Percentiles rank a stretch among this genome's conserved stretches.
These are phyloP conservation scores for Simmondsia chinensis DNA, from an alignment of 148 eudicot genomes.

Conservation along the genomic window DNA sequence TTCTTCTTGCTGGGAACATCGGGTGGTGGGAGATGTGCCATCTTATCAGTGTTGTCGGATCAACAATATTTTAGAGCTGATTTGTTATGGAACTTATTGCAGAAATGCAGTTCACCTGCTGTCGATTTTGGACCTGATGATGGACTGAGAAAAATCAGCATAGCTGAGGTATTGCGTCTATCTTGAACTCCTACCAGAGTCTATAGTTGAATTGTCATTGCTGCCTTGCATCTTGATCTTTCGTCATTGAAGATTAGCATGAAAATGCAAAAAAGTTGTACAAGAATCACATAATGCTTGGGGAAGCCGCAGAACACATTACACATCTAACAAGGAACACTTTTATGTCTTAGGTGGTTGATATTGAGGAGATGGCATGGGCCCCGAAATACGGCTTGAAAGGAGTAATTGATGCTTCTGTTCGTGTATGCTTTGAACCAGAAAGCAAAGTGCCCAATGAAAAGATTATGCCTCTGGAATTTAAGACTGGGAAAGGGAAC, in stretches of 20 bases:
- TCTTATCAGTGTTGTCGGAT: no score
- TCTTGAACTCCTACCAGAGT: conserved; percentile 3
- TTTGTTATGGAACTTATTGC: conserved; percentile 11
- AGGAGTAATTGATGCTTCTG: conserved; percentile 95
- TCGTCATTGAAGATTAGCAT: no score
- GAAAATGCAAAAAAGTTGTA: no score
- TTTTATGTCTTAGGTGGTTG: conserved; percentile 57
- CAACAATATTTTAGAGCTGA: no score
- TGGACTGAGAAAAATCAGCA: conserved; percentile 44
- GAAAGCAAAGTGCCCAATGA: conserved; percentile 26
- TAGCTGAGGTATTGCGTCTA: conserved; percentile 62
- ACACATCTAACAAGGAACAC: no score
- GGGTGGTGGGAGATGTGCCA: no score
- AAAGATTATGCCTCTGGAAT: conserved; percentile 85
- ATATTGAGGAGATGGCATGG: conserved; percentile 99
- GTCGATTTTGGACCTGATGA: conserved; percentile 63
- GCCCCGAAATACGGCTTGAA: conserved; percentile 96
- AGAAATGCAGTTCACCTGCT: conserved; percentile 48
- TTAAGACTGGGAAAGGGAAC: conserved; percentile 93
- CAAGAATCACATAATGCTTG: no score
- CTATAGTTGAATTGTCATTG: neutral
- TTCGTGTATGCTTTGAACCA: conserved; percentile 41
- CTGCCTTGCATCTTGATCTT: no score
- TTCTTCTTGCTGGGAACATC: no score
- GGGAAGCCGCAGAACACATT: no score